Evolutionary conservation across 495 filamentous ascomycete genomes (phyloP).

Genomic region (Echria macrotheca): DNA sequence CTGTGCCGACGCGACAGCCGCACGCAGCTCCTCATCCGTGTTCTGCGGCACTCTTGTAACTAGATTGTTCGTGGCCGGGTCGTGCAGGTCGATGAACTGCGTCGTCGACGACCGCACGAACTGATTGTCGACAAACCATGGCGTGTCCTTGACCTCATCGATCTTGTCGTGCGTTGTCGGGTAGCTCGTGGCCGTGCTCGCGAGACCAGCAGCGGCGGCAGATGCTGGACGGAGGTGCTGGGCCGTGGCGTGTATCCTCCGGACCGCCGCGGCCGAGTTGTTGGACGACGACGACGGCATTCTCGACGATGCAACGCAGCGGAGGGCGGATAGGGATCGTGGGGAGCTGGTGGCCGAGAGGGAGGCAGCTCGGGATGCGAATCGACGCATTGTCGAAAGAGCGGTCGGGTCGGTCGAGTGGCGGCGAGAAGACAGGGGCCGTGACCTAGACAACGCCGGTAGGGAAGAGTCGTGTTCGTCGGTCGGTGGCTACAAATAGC

Average conservation of each 20-base stretch:
- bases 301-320: conserved; percentile 14
- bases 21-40: conserved; percentile 81
- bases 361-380: conserved; percentile 28
- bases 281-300: conserved; percentile 33
- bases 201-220: conserved; percentile 38
- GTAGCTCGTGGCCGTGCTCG: conserved; percentile 66
- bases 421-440: not conserved
- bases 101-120: conserved; percentile 71
- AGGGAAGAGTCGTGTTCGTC: not conserved
- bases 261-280: conserved; percentile 26
- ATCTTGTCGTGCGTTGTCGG: conserved; percentile 81
- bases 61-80: conserved; percentile 96
- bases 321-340: conserved; percentile 16
- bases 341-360: conserved; percentile 22
- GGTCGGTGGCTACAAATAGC: conserved; percentile 9
- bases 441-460: no score
- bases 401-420: not conserved
- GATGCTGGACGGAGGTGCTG: conserved; percentile 50
- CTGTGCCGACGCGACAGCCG: conserved; percentile 80
- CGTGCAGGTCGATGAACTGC: conserved; percentile 85
- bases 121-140: conserved; percentile 88
- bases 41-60: conserved; percentile 97
- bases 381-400: conserved; percentile 34
- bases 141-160: conserved; percentile 67
- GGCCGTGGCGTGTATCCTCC: conserved; percentile 56